A percentile compares a stretch with the other conserved stretches of the same genome.
Conservation (phyloP, 1,284 basidiomycete species). For the Trametes hirsuta region DNA sequence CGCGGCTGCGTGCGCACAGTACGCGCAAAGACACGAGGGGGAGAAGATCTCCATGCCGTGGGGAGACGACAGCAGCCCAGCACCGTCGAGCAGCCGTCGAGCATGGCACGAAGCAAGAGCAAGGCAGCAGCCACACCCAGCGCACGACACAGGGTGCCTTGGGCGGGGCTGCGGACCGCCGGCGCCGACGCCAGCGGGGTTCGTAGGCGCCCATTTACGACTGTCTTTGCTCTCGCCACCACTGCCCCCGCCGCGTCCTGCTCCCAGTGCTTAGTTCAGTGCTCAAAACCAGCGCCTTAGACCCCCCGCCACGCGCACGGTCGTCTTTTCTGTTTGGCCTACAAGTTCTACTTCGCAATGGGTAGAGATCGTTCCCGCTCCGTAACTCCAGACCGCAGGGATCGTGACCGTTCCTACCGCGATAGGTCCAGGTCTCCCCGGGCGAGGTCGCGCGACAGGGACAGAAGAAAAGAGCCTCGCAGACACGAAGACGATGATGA, state of each 20-base stretch:
- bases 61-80: slow-evolving; percentile 11
- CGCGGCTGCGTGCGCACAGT: slow-evolving; percentile 49
- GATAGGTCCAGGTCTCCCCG: slow-evolving; percentile 23
- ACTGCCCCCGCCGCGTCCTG: background rate
- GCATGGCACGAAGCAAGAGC: slow-evolving; percentile 25
- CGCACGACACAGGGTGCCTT: background rate
- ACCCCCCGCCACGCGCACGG: too few relatives aligned
- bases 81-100: slow-evolving; percentile 14
- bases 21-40: slow-evolving; percentile 8
- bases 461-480: slow-evolving; percentile 34
- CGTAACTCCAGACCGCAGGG: slow-evolving; percentile 47
- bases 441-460: slow-evolving; percentile 30
- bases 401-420: slow-evolving; percentile 35
- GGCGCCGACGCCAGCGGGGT: background rate
- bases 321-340: background rate
- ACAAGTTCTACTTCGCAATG: slow-evolving; percentile 30
- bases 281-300: too few relatives aligned
- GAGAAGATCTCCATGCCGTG: slow-evolving; percentile 1
- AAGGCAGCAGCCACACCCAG: background rate
- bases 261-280: background rate
- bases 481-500: slow-evolving; percentile 39
- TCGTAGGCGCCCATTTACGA: background rate
- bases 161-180: slow-evolving; percentile 1
- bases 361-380: slow-evolving; percentile 46
- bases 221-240: background rate